Evolutionary conservation across 148 eudicot genomes (phyloP).

Genomic region (Camellia lanceoleosa): DNA sequence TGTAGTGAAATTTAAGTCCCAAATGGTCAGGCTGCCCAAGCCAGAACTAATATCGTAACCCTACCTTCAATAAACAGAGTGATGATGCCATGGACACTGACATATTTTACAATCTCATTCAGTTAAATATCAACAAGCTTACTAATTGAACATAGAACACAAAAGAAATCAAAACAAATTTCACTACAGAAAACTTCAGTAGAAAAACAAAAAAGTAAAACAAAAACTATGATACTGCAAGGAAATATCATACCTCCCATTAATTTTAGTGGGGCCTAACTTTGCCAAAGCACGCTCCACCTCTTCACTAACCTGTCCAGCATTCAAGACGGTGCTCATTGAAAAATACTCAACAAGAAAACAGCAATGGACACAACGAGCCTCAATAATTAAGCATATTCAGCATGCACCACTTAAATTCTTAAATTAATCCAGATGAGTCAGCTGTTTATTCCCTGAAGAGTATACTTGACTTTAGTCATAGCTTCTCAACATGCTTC

Average conservation of each 20-base stretch:
- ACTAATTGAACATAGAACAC: neutral
- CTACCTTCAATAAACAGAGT: neutral
- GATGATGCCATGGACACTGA: neutral
- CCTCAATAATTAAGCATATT: neutral
- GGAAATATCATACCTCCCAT: constrained; percentile 45
- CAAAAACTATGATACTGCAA: neutral
- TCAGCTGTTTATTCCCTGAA: neutral
- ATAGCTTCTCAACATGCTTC: neutral
- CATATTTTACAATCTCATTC: neutral
- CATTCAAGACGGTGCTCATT: neutral
- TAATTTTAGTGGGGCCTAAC: constrained; percentile 60
- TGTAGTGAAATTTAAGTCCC: neutral
- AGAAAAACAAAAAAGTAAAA: neutral
- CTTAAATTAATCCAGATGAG: neutral
- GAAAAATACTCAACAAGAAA: neutral
- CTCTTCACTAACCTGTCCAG: constrained; percentile 88
- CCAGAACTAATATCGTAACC: neutral
- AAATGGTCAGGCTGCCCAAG: neutral
- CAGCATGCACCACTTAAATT: neutral
- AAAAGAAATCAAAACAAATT: neutral
- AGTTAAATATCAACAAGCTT: neutral
- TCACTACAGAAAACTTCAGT: neutral
- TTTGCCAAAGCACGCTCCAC: constrained; percentile 94
- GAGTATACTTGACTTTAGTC: neutral
- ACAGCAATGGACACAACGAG: neutral